Base-by-base conservation (phyloP, 1,139 yeast genomes). In the Pichia sp. region DNA sequence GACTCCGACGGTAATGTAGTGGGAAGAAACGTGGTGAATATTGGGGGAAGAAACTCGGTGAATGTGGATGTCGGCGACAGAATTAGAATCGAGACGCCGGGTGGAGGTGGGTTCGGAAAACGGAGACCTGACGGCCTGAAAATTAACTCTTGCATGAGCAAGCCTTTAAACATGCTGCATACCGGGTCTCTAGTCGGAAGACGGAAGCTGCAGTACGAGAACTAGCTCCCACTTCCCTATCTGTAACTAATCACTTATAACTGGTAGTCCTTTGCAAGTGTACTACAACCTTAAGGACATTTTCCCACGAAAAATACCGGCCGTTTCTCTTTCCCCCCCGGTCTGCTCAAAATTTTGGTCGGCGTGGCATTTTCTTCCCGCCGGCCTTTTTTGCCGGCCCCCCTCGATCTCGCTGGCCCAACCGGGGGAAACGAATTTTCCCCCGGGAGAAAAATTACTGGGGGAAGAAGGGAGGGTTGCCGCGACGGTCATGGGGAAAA, bases 51-150 rank as follows among this genome's bases (percentile, higher is more conserved):
- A 50, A 53, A 64, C 15, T 60, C 64, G 15, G 69, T 71, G 15
- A 58, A 61, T 41, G 63, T 66, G 58, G 60, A 64, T 61, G 67
- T 64, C 54, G 81, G 81, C 32, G 81, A 78, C 58, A 67, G 76
- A 38, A 61, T 78, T 43, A 67, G 74, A 43, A 72, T 77, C 16
- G 55, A 67, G 58, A 77, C 81, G 1, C 81, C 82, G 1, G 81
- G 82, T 51, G 82, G 81, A 45, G 82, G 82, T 50, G 82, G 80
- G 0, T 77, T 71, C 62, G 82, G 81, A 47, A 59, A 54, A 10
- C 77, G 59, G 67, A 75, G 31, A 58, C 77, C 43, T 80, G 80
- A 45, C 19, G 52, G 51, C 13, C 54, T 45, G 15, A 45, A 49
- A 5, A 36, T 42, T 16, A 49, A 49, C 29, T 52, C 51, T 26